Evolutionary conservation across 371 early-diverging fungal genomes (phyloP).

Genomic region (Rhizopus microsporus): DNA sequence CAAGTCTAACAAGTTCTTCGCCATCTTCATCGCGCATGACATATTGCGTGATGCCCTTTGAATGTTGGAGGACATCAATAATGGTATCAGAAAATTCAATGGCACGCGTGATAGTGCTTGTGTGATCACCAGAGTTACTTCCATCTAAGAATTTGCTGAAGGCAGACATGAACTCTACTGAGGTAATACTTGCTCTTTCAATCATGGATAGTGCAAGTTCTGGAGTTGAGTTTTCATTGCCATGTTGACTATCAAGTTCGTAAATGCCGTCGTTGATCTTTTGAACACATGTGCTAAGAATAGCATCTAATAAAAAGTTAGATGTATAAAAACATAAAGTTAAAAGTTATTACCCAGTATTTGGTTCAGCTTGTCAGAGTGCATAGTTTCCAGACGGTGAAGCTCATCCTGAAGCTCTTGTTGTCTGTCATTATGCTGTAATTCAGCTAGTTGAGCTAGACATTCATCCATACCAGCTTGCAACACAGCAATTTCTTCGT

Average conservation of each 20-base stretch:
- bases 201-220: constrained; percentile 89
- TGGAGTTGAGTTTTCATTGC: constrained; percentile 88
- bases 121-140: constrained; percentile 75
- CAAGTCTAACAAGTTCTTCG: constrained; percentile 76
- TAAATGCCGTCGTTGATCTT: constrained; percentile 88
- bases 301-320: constrained; percentile 62
- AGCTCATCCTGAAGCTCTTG: constrained; percentile 68
- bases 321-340: neutral
- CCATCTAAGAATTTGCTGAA: constrained; percentile 78
- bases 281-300: constrained; percentile 83
- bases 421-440: constrained; percentile 67
- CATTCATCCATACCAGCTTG: constrained; percentile 97
- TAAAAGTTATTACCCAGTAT: constrained; percentile 67
- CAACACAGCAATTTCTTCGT: constrained; percentile 87
- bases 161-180: constrained; percentile 76
- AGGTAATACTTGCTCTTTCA: constrained; percentile 80
- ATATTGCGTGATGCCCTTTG: constrained; percentile 88
- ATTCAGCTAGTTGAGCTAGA: constrained; percentile 77
- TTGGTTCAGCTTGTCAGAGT: constrained; percentile 73
- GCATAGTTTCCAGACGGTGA: constrained; percentile 63
- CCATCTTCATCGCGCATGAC: constrained; percentile 77
- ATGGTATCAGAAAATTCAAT: constrained; percentile 82
- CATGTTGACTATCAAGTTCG: constrained; percentile 79
- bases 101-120: constrained; percentile 84
- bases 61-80: constrained; percentile 79